Percentiles rank a stretch among this genome's conserved stretches.
Evolutionary conservation across 306 rosid genomes (phyloP).

Genomic region (Spatholobus suberectus): DNA sequence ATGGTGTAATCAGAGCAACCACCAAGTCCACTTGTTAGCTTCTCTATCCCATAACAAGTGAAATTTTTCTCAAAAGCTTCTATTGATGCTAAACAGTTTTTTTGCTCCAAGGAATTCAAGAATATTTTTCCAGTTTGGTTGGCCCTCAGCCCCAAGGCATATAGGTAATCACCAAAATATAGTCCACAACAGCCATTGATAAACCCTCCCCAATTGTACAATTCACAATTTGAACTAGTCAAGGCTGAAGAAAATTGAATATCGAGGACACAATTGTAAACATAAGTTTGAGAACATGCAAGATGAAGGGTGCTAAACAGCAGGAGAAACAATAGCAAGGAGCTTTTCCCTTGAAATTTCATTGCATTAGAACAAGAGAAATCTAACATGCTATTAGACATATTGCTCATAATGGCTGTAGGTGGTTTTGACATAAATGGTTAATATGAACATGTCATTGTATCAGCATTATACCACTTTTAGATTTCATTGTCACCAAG

Average conservation of each 20-base stretch:
- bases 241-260: slow-evolving; percentile 44
- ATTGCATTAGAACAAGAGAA: slow-evolving; percentile 23
- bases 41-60: slow-evolving; percentile 59
- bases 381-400: slow-evolving; percentile 25
- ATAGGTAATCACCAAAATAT: slow-evolving; percentile 54
- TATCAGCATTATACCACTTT: slow-evolving; percentile 11
- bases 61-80: slow-evolving; percentile 28
- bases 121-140: slow-evolving; percentile 55
- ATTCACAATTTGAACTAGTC: slow-evolving; percentile 47
- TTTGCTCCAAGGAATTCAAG: slow-evolving; percentile 58
- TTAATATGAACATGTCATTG: slow-evolving; percentile 7
- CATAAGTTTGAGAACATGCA: slow-evolving; percentile 41
- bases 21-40: slow-evolving; percentile 58
- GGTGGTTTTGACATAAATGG: slow-evolving; percentile 7
- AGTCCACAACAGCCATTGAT: slow-evolving; percentile 49
- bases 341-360: slow-evolving; percentile 27
- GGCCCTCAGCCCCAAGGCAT: slow-evolving; percentile 59
- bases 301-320: slow-evolving; percentile 33
- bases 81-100: slow-evolving; percentile 42
- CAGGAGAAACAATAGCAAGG: slow-evolving; percentile 23
- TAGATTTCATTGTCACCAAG: neutral
- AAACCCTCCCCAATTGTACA: slow-evolving; percentile 64
- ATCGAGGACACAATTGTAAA: slow-evolving; percentile 52
- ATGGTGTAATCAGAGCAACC: slow-evolving; percentile 60
- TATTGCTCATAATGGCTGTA: slow-evolving; percentile 3